phyloP scores from a whole-genome alignment of 2,329 filamentous ascomycete genomes.

The Nigrospora osmanthi region DNA sequence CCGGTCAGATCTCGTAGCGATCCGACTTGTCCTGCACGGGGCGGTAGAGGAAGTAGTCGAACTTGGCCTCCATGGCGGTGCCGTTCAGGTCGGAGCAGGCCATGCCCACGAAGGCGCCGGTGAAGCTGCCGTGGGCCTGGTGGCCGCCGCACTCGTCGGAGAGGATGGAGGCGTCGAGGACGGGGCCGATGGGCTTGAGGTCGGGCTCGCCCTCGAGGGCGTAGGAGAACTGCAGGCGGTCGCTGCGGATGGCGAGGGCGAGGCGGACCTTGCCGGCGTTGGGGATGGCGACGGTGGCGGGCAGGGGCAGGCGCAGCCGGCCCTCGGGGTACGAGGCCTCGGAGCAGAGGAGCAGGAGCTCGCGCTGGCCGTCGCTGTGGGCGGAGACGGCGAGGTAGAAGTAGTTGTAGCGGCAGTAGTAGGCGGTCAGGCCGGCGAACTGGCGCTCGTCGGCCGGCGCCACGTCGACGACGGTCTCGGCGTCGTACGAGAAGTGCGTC shows the following conservation, averaged over 20 bases:
- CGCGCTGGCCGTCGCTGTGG: constrained; percentile 44
- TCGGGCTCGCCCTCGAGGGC: constrained; percentile 33
- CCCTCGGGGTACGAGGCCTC: constrained; percentile 49
- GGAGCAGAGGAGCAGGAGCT: constrained; percentile 48
- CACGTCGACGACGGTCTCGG: constrained; percentile 47
- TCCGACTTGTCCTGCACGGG: constrained; percentile 39
- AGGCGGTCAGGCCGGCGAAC: constrained; percentile 53
- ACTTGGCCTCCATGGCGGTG: constrained; percentile 33
- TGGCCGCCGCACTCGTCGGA: constrained; percentile 58
- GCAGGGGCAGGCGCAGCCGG: constrained; percentile 32
- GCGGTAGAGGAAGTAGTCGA: constrained; percentile 44
- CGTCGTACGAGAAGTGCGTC: constrained; percentile 53
- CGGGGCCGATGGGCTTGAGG: constrained; percentile 42
- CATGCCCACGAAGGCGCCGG: constrained; percentile 51
- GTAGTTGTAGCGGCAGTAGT: constrained; percentile 59
- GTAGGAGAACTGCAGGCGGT: constrained; percentile 48
- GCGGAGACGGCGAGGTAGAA: constrained; percentile 56
- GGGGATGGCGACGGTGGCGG: constrained; percentile 38
- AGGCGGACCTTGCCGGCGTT: constrained; percentile 46
- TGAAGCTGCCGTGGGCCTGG: constrained; percentile 54
- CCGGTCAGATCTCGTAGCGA: constrained; percentile 34
- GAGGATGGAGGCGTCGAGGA: constrained; percentile 50
- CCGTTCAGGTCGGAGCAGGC: constrained; percentile 50
- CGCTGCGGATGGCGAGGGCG: constrained; percentile 41
- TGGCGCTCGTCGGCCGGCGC: constrained; percentile 49